Percentiles rank a stretch among this genome's conserved stretches.
phyloP scores from a whole-genome alignment of 139 green algal species.

The Pedinophyceae sp. region DNA sequence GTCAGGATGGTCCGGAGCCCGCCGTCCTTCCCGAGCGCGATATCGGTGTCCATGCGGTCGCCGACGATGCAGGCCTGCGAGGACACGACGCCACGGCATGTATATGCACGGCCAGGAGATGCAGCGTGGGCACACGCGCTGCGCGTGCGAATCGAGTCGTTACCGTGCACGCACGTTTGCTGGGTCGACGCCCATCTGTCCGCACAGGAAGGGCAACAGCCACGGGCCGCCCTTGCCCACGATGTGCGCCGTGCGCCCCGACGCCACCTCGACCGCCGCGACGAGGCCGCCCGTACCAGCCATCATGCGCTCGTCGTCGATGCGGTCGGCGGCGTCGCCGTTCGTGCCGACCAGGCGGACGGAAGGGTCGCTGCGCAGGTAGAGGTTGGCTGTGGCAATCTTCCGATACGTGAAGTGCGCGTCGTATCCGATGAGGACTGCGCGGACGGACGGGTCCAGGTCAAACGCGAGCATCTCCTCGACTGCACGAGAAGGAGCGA shows the following conservation, averaged over 20 bases:
- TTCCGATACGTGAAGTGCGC: conserved; percentile 28
- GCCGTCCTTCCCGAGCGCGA: conserved; percentile 31
- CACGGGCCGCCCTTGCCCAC: conserved; percentile 46
- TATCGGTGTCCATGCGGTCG: conserved; percentile 46
- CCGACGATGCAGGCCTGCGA: conserved; percentile 43
- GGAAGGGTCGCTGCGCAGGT: conserved; percentile 30
- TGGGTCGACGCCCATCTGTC: conserved; percentile 18
- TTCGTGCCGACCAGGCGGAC: conserved; percentile 51
- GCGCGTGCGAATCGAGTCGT: too few species aligned
- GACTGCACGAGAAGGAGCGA: conserved; percentile 5
- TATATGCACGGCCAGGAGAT: too few species aligned
- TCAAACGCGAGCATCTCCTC: neutral
- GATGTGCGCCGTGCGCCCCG: conserved; percentile 9
- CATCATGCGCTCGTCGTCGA: conserved; percentile 39
- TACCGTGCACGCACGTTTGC: too few species aligned
- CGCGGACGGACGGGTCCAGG: conserved; percentile 31
- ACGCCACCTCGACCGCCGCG: conserved; percentile 22
- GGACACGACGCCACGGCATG: too few species aligned
- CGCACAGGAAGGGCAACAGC: conserved; percentile 44
- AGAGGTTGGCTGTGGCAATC: conserved; percentile 18
- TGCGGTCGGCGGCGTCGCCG: conserved; percentile 27
- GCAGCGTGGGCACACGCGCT: too few species aligned
- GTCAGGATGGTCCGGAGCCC: conserved; percentile 32
- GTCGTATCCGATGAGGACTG: conserved; percentile 46
- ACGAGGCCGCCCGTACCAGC: conserved; percentile 40